Conservation (phyloP, 257 asterid species). For the Solanum stenotomum region DNA sequence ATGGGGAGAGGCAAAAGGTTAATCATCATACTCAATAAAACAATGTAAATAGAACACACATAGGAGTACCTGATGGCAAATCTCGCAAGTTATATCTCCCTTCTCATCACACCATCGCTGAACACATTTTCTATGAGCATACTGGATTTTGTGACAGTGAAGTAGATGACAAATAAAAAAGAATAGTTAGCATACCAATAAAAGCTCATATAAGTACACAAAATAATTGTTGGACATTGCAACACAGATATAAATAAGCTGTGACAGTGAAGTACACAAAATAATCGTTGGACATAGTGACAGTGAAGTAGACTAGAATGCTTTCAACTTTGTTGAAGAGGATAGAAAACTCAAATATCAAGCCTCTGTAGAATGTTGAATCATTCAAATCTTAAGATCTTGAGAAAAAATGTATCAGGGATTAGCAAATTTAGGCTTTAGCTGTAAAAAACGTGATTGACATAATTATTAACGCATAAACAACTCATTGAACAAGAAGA, state of each 20-base stretch:
- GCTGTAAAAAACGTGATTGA: background rate
- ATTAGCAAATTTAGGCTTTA: background rate
- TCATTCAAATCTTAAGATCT: background rate
- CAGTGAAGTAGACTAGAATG: background rate
- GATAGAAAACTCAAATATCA: background rate
- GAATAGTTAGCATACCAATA: background rate
- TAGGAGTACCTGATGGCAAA: conserved; percentile 33
- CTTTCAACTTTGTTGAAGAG: background rate
- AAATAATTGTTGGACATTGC: background rate
- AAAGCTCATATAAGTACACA: background rate
- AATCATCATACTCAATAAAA: background rate
- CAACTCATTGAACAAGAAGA: background rate
- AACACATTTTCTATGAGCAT: conserved; percentile 40
- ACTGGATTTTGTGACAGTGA: conserved; percentile 12
- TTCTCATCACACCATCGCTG: conserved; percentile 52
- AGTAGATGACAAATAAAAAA: background rate
- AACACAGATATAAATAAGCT: background rate
- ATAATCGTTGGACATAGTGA: background rate
- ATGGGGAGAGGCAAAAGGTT: background rate
- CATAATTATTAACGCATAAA: background rate
- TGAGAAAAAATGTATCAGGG: background rate
- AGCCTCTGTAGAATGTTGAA: background rate
- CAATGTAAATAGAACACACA: background rate
- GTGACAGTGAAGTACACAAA: background rate
- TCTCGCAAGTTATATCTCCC: conserved; percentile 44